phyloP scores from a whole-genome alignment of 2,329 filamentous ascomycete genomes.

The Pseudogymnoascus verrucosus region DNA sequence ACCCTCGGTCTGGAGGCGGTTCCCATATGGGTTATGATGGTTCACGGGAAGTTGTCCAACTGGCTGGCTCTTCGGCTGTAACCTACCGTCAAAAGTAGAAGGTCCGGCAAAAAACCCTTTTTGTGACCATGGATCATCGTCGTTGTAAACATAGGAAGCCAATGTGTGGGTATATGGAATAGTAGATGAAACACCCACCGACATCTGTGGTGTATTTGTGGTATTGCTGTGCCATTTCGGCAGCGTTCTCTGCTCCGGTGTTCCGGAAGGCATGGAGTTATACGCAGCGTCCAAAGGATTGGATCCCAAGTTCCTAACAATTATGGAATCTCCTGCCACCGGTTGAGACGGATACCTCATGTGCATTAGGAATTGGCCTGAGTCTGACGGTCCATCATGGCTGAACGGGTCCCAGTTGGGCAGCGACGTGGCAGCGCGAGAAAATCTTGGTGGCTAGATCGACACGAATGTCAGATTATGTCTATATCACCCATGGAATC shows the following conservation, averaged over 20 bases:
- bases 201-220: background rate
- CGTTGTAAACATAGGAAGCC: background rate
- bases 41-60: background rate
- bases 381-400: background rate
- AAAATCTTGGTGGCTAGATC: background rate
- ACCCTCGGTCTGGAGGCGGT: background rate
- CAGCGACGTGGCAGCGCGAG: background rate
- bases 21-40: background rate
- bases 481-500: background rate
- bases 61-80: background rate
- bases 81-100: background rate
- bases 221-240: background rate
- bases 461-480: background rate
- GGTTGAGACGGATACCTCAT: background rate
- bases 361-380: background rate
- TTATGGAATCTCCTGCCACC: background rate
- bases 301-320: background rate
- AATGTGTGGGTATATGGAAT: background rate
- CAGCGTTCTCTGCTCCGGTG: background rate
- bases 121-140: background rate
- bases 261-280: background rate
- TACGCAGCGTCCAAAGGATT: background rate
- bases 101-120: background rate
- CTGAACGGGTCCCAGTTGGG: background rate
- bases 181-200: slow-evolving; percentile 4